Evolutionary conservation across 768 basidiomycete species (phyloP).

Genomic region (Panaeolus cyanescens): DNA sequence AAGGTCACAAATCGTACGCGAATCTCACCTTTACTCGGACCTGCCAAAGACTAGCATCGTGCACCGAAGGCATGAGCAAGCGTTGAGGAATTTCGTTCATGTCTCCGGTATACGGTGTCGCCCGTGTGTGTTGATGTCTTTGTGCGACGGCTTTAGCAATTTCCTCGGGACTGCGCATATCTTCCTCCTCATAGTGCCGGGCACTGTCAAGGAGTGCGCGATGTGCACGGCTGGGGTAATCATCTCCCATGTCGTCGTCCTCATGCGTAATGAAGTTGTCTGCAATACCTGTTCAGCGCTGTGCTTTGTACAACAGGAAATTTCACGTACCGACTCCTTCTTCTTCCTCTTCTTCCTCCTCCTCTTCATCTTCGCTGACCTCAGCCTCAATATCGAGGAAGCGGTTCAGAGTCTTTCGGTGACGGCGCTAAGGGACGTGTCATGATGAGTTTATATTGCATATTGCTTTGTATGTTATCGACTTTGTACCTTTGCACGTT

Average conservation of each 20-base stretch:
- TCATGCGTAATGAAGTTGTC: conserved; percentile 73
- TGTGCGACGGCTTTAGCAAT: conserved; percentile 82
- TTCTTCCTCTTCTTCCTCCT: conserved; percentile 83
- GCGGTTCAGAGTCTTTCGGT: conserved; percentile 68
- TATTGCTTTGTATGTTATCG: neutral
- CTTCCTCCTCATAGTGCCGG: conserved; percentile 64
- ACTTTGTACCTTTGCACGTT: conserved; percentile 59
- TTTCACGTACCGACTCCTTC: conserved; percentile 49
- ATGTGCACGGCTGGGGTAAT: conserved; percentile 57
- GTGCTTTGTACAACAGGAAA: neutral
- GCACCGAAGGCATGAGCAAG: conserved; percentile 93
- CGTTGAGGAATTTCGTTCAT: conserved; percentile 93
- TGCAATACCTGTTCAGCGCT: conserved; percentile 21
- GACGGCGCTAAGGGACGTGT: conserved; percentile 49
- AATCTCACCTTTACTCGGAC: conserved; percentile 82
- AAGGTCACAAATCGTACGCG: neutral
- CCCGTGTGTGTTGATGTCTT: conserved; percentile 70
- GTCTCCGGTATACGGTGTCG: conserved; percentile 83
- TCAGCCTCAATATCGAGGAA: conserved; percentile 97
- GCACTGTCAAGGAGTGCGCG: conserved; percentile 71
- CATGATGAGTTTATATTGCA: conserved; percentile 8
- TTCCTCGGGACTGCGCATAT: conserved; percentile 79
- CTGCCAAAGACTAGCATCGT: conserved; percentile 96
- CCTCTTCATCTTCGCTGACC: conserved; percentile 96
- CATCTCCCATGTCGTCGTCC: conserved; percentile 57